These are phyloP conservation scores for Globisporangium recalcitrans DNA, from an alignment of 352 stramenopile species.

Conservation along the genomic window DNA sequence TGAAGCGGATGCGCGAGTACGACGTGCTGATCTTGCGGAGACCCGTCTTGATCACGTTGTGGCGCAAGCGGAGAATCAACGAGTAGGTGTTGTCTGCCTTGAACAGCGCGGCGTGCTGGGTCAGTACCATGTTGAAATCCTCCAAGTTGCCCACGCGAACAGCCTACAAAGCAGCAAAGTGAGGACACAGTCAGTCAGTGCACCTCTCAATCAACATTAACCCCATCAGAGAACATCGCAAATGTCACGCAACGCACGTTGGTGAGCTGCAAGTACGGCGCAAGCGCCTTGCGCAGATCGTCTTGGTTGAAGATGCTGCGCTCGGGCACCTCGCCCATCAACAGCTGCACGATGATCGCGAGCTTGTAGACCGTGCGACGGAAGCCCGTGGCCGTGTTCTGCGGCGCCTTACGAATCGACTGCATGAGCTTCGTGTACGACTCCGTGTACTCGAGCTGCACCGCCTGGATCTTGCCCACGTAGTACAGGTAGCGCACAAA, in stretches of 20 bases:
- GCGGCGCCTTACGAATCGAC: slow-evolving; percentile 94
- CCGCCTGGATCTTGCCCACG: slow-evolving; percentile 92
- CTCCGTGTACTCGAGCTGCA: slow-evolving; percentile 97
- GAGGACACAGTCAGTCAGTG: slow-evolving; percentile 4
- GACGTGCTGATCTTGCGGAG: slow-evolving; percentile 95
- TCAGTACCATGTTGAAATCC: slow-evolving; percentile 91
- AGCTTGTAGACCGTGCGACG: slow-evolving; percentile 95
- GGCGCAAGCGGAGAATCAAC: slow-evolving; percentile 94
- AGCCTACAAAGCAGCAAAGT: slow-evolving; percentile 45
- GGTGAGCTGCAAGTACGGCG: slow-evolving; percentile 95
- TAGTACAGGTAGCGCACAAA: slow-evolving; percentile 98
- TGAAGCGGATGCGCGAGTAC: slow-evolving; percentile 89
- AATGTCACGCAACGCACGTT: slow-evolving; percentile 43
- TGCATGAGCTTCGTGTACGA: slow-evolving; percentile 95
- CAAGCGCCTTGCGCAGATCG: slow-evolving; percentile 86
- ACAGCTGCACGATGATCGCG: slow-evolving; percentile 94
- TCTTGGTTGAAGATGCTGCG: slow-evolving; percentile 91
- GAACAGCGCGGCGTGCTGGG: slow-evolving; percentile 83
- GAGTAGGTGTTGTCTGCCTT: slow-evolving; percentile 93
- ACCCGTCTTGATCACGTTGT: slow-evolving; percentile 99
- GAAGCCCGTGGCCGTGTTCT: slow-evolving; percentile 95
- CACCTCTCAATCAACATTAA: not conserved
- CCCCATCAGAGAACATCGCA: not conserved
- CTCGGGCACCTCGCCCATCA: slow-evolving; percentile 98
- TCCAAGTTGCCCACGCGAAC: slow-evolving; percentile 95